Evolutionary conservation across 768 basidiomycete genomes (phyloP).

Genomic region (Pulveroboletus sp.): DNA sequence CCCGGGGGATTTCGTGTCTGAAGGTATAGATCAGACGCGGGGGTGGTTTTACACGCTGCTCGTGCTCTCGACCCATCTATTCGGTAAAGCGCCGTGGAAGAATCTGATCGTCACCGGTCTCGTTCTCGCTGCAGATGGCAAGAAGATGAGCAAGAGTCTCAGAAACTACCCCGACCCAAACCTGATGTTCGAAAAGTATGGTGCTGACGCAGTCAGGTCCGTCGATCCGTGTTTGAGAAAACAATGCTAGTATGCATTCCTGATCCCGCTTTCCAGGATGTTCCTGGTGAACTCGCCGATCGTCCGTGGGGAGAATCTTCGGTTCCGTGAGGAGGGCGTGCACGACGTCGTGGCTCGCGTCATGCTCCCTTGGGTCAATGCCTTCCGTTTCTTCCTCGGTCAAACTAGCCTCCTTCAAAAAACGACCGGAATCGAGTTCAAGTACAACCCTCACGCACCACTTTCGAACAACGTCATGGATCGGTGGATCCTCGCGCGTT

Average conservation of each 20-base stretch:
- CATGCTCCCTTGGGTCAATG: conserved; percentile 96
- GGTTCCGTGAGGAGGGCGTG: conserved; percentile 97
- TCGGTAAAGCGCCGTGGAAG: conserved; percentile 93
- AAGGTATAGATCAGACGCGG: conserved; percentile 98
- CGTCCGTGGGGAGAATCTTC: conserved; percentile 94
- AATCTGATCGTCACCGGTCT: conserved; percentile 96
- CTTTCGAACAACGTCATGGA: conserved; percentile 95
- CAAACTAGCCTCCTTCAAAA: conserved; percentile 87
- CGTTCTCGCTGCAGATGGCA: conserved; percentile 93
- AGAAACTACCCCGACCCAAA: conserved; percentile 97
- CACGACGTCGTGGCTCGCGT: conserved; percentile 96
- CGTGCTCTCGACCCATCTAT: conserved; percentile 93
- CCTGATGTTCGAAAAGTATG: conserved; percentile 83
- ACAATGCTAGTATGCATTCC: too few relatives aligned
- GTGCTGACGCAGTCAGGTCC: conserved; percentile 91
- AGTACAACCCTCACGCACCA: conserved; percentile 82
- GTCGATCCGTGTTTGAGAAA: conserved; percentile 2
- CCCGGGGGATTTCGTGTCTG: conserved; percentile 96
- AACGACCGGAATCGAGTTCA: conserved; percentile 68
- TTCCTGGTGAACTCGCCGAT: conserved; percentile 99
- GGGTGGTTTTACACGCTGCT: conserved; percentile 99
- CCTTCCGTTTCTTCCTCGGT: conserved; percentile 98
- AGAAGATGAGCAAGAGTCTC: conserved; percentile 99
- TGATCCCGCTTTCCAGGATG: conserved; percentile 70
- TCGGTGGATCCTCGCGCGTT: conserved; percentile 96